Evolutionary conservation across 2,329 filamentous ascomycete species (phyloP), one percentile per base, ranked within the genome.

Genomic region (Orbilia brochopaga): DNA sequence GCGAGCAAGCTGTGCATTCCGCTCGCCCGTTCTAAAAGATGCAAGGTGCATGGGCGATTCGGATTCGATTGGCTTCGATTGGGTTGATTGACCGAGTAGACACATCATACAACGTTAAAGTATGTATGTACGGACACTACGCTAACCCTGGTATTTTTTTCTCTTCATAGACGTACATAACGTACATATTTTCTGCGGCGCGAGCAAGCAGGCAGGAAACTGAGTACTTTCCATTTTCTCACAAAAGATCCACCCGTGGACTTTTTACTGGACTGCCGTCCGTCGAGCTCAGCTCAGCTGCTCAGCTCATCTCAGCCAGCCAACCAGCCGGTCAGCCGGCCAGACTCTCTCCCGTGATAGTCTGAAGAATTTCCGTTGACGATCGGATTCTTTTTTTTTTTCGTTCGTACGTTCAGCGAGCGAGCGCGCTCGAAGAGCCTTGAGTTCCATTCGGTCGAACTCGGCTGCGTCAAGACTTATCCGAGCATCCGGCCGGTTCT

Each of bases 371-470:
- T 64, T 64, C 66, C 66, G 59, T 64, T 59, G 66, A 40, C 54
- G 59, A 17, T 54, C 66, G 66, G 66, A 50, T 51, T 70, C 59
- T 69, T 69, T 58, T 24, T 35, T 40, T 11, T 4, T 24, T 32
- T 8, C 27, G 3, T 8, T 32, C 27, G 27, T 8, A 8, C 27
- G 8, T 8, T 32, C 27, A 8, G 8, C 27, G 27, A 8, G 8
- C 58, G 19, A n/a, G n/a, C n/a, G n/a, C n/a, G n/a, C n/a, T n/a
- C n/a, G n/a, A n/a, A n/a, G n/a, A 51, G 59, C 59, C 66, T 64
- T 51, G 66, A 70, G 66, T 70, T 65, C 61, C 60, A 50, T 30
- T 42, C 54, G 54, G 27, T 70, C 54, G 66, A 70, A 70, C 66
- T 70, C 66, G 66, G 66, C 66, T 69, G 44, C 32, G 15, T 35